A percentile compares a stretch with the other conserved stretches of the same genome.
Evolutionary conservation across 371 early-diverging fungal species (phyloP).

Genomic region (Haplosporangium sp.): DNA sequence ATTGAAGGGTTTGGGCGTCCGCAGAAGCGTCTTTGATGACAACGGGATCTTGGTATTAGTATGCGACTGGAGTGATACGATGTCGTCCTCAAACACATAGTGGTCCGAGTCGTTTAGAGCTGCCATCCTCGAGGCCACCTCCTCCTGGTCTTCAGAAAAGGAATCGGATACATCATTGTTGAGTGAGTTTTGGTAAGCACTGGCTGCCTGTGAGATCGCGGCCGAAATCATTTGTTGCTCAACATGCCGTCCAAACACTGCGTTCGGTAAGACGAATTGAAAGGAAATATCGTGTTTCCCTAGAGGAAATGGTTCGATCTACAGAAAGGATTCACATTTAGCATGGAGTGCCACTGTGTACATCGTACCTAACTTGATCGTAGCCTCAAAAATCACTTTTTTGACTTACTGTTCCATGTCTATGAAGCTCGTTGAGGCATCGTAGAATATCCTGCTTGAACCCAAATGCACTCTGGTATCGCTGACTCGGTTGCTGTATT

Average conservation of each 20-base stretch:
- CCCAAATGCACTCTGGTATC: conserved; percentile 71
- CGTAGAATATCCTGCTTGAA: conserved; percentile 67
- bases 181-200: conserved; percentile 30
- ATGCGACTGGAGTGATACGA: conserved; percentile 38
- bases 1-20: conserved; percentile 40
- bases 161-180: conserved; percentile 16
- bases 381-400: neutral
- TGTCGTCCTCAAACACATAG: conserved; percentile 49
- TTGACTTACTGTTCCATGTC: conserved; percentile 30
- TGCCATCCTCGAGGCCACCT: neutral
- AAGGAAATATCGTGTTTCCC: conserved; percentile 64
- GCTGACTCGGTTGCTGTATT: conserved; percentile 66
- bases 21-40: conserved; percentile 27
- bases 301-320: conserved; percentile 59
- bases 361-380: too few species aligned
- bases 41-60: conserved; percentile 29
- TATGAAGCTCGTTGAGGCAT: conserved; percentile 57
- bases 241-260: conserved; percentile 60
- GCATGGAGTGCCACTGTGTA: neutral
- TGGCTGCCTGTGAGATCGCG: conserved; percentile 42
- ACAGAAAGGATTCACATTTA: neutral
- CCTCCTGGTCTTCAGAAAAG: conserved; percentile 8
- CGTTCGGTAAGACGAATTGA: conserved; percentile 65
- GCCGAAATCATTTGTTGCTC: conserved; percentile 51
- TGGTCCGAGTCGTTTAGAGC: conserved; percentile 27